Base-by-base conservation (phyloP, 305 asterid genomes). In the Fraxinus sp. region DNA sequence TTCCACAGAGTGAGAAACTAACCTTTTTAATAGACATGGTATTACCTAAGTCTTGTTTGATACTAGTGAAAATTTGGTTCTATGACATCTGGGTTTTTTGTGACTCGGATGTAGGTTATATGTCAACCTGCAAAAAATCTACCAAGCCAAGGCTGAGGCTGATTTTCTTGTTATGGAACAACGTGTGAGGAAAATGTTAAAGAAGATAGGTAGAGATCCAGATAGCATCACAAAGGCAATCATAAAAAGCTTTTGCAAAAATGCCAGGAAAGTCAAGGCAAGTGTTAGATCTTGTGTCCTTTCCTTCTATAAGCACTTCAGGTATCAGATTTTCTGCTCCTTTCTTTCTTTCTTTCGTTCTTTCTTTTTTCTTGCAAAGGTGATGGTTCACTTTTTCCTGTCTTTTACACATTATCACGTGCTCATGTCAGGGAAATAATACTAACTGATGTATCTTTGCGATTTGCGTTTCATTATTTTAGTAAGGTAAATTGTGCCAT, bases 71-170 rank as follows among this genome's bases (percentile, higher is more conserved):
- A 35, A 5, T 70, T 76, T 75, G 72, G 26, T 33, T 76, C 6
- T 33, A 49, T 72, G 87, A 71, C 75, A 73, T 75, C 26, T 76
- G 55, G 78, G 30, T 55, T 80, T 80, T 78, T 78, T 66, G 57
- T 28, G 77, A 57, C 80, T 87, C 46, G 85, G 32, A 79, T 88
- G 85, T 83, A 96, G 99, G 92, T 77, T 93, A 82, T 96, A 96
- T 83, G 92, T 94, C 81, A 90, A 87, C 83, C 90, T 96, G 80
- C 98, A 96, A 86, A 93, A 91, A 85, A 89, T 92, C 77, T 96
- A 94, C 84, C 98, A 91, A 87, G 97, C 98, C 83, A 96, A 96
- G 90, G 99, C 98, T 1, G 99, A 94, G 93, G 91, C 93, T 52
- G 98, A 96, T 93, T 90, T 88, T 89, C 92, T 85, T 80, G 89